Evolutionary conservation across 352 stramenopile genomes (phyloP), one percentile per base, ranked within the genome.

Genomic region (Pilasporangium apinafurcum): DNA sequence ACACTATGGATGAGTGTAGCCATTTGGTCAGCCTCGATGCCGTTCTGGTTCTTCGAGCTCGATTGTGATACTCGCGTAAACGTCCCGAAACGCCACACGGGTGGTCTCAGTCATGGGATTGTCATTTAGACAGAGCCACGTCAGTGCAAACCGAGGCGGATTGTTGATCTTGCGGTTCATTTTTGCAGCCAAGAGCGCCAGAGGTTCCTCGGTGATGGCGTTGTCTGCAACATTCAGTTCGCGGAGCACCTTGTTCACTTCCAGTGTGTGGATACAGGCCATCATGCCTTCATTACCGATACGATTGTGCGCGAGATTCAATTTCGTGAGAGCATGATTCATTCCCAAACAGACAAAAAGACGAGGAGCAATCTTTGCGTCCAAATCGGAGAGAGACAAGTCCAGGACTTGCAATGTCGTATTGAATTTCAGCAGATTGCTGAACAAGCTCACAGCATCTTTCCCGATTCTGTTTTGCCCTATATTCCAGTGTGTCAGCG

Each of bases 181-280:
- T 26, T 77, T 82, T 21, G 45, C 40, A 4, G 51, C 46, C 4
- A 88, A 37, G 5, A 84, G 32, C 31, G 68, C 67, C 13, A 85
- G 38, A 35, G 72, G 69, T 34, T 89, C 77, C 48, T 94, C 79
- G 0, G 77, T 88, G 49, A 94, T 85, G 13, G 56, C 48, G 37
- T 92, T 92, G 49, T 78, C 55, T 0, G 66, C 57, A n/a, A 94
- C 18, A 42, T 92, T 81, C 16, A 94, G 63, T n/a, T 92, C 71
- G 1, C 56, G 53, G 12, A 94, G 49, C 10, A 56, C 59, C 5
- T 45, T 49, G 46, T 91, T 88, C 6, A 40, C 48, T 28, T 86
- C 68, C 3, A 88, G 48, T n/a, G 72, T 64, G 2, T 55, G 59
- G 26, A 78, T 59, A 16, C 75, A 88, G 8, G 65, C 75, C 45